A percentile compares a stretch with the other conserved stretches of the same genome.
These are phyloP conservation scores for Metschnikowia matae DNA, from an alignment of 805 yeast genomes.

Conservation along the genomic window DNA sequence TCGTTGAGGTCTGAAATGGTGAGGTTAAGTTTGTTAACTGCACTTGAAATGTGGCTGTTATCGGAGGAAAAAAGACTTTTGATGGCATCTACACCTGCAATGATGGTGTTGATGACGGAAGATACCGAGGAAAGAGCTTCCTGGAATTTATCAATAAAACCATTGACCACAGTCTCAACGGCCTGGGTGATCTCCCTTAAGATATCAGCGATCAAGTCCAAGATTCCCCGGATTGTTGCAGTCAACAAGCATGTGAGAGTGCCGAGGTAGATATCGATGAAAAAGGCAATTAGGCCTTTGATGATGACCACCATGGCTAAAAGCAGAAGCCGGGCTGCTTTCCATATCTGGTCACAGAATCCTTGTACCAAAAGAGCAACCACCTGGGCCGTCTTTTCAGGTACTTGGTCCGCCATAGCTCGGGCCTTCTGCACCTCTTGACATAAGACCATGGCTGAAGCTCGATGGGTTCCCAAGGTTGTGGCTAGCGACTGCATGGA, in stretches of 20 bases:
- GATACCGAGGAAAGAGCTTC: conserved; percentile 62
- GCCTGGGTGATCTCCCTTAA: conserved; percentile 61
- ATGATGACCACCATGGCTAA: conserved; percentile 51
- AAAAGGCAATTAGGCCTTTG: conserved; percentile 10
- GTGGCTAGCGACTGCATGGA: conserved; percentile 1
- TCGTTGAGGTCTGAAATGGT: conserved; percentile 24
- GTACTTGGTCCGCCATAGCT: conserved; percentile 39
- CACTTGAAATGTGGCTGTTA: conserved; percentile 31
- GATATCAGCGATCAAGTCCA: conserved; percentile 50
- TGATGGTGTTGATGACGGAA: conserved; percentile 50
- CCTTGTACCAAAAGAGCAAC: not conserved
- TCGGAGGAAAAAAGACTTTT: conserved; percentile 47
- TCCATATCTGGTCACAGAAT: conserved; percentile 1
- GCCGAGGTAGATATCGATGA: conserved; percentile 64
- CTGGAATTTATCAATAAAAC: conserved; percentile 59
- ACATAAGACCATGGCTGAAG: conserved; percentile 36
- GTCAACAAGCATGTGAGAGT: conserved; percentile 82
- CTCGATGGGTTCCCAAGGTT: not conserved
- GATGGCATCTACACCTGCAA: conserved; percentile 44
- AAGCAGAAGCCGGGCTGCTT: conserved; percentile 22
- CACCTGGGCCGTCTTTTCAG: conserved; percentile 37
- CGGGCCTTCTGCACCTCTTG: conserved; percentile 36
- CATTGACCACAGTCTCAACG: conserved; percentile 55
- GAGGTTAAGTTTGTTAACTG: conserved; percentile 50
- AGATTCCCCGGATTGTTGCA: conserved; percentile 69